Evolutionary conservation across 164 flowering plant genomes (phyloP).

Genomic region (Amborella trichopoda): DNA sequence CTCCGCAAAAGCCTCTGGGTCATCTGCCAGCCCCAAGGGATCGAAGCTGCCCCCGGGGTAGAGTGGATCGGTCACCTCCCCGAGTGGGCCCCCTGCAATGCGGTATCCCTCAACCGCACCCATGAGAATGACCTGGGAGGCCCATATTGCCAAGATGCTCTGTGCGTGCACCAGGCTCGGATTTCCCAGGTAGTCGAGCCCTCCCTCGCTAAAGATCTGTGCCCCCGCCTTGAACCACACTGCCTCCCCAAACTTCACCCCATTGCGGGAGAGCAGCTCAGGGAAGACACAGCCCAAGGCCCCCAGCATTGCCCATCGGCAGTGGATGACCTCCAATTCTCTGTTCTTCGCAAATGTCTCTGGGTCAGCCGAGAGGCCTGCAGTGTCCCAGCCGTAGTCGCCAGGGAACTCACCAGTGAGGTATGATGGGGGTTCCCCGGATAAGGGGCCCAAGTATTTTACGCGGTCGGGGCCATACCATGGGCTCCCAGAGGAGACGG

Average conservation of each 20-base stretch:
- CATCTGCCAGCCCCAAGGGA: conserved; percentile 1
- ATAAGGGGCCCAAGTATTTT: conserved; percentile 38
- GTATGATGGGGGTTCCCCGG: conserved; percentile 36
- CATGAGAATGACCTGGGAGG: background rate
- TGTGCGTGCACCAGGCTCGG: conserved; percentile 35
- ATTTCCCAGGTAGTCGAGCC: conserved; percentile 33
- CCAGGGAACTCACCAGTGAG: conserved; percentile 47
- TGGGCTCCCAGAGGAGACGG: conserved; percentile 21
- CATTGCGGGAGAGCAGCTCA: conserved; percentile 27
- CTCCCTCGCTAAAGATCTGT: conserved; percentile 36
- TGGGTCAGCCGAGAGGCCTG: conserved; percentile 40
- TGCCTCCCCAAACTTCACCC: conserved; percentile 35
- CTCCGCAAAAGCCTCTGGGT: conserved; percentile 1
- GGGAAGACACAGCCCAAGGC: conserved; percentile 38
- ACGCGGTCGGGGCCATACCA: conserved; percentile 36
- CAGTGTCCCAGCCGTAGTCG: conserved; percentile 51
- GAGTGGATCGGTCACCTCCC: conserved; percentile 1
- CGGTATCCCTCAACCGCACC: conserved; percentile 7
- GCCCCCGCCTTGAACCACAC: conserved; percentile 47
- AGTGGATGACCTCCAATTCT: conserved; percentile 36
- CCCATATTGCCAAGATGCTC: conserved; percentile 20
- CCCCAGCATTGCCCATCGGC: conserved; percentile 44
- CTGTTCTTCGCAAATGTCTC: conserved; percentile 44
- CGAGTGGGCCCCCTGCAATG: background rate
- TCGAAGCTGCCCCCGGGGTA: conserved; percentile 2